Base-by-base conservation (phyloP, 345 rosid genomes). In the Ailanthus altissimus region DNA sequence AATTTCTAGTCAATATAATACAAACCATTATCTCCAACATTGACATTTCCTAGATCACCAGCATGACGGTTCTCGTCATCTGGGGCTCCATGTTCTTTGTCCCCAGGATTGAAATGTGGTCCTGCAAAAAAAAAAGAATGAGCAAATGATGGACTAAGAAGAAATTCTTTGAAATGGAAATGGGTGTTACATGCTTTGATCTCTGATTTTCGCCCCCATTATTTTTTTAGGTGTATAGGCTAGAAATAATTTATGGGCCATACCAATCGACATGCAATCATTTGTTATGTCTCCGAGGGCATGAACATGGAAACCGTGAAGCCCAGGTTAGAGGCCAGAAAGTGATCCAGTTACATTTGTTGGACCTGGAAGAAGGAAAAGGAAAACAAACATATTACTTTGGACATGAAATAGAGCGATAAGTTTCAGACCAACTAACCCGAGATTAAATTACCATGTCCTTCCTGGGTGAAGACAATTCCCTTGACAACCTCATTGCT, bases 211-310 rank as follows among this genome's bases (percentile, higher is more conserved):
- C n/a, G n/a, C n/a, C n/a, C 6, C 4, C 42, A n/a, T n/a, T n/a
- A n/a, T n/a, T n/a, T n/a, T 51, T 32, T 23, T 12, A n/a, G n/a
- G n/a, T 14, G 45, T 23, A 12, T 16, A 11, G 28, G 46, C 38
- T 15, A 49, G 14, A 21, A 53, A 61, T 4, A 62, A 28, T 8
- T 8, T 59, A 62, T n/a, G 71, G 51, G 13, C 45, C 26, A 72
- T 92, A 96, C 98, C 98, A 69, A 97, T 96, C 42, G 99, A 96
- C 97, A 96, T 91, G 93, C 98, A 96, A 69, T 47, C 68, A 63
- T 63, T 63, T 18, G 68, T 63, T 63, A 47, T 63, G 68, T 63
- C 68, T 5, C 68, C 68, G 18, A 63, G 68, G 45, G 68, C 68
- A 8, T 63, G 68, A 63, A 63, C 68, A 38, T 63, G 68, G 68